Evolutionary conservation across 108 stramenopile species (phyloP), one percentile per base, ranked within the genome.

Genomic region (Heterococcus sp.): DNA sequence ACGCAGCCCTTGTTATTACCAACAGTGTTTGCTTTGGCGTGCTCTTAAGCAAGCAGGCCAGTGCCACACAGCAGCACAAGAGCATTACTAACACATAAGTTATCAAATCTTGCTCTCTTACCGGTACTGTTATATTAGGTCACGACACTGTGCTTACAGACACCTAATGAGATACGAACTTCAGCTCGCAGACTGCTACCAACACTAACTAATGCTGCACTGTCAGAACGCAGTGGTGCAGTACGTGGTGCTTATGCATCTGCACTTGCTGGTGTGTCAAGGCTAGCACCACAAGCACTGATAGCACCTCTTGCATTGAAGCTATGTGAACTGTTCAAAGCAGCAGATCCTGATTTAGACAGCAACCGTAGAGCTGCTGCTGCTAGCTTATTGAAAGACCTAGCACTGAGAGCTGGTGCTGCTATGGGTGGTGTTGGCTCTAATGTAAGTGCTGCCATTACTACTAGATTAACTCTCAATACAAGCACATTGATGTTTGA

Each of bases 191-290:
- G 64, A 14, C 83, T 84, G 34, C 75, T 84, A 32, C 83, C 65
- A 3, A 70, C 69, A 8, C 75, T 84, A n/a, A 68, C 83, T 33
- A 75, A 75, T 39, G 76, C 75, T 27, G 75, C 83, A 0, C 75
- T 84, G n/a, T 71, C 83, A 30, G 83, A 84, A 71, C 83, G 75
- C 33, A 84, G 83, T 66, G 39, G 69, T 35, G 75, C 83, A 2
- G 75, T 75, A 28, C 75, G 75, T 26, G 68, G 74, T 34, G 40
- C 75, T 32, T 84, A 75, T 71, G 65, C 75, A 8, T 75, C 75
- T 4, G 83, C 83, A 30, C 75, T 84, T 68, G 77, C 83, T 27
- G 40, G 71, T 33, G 83, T 84, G 21, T 75, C 83, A 38, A 28
- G 70, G 35, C 69, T 84, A 11, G 70, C 83, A 35, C 74, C 83